Base-by-base conservation (phyloP, 1,139 yeast species). In the Yamadazyma triangularis region DNA sequence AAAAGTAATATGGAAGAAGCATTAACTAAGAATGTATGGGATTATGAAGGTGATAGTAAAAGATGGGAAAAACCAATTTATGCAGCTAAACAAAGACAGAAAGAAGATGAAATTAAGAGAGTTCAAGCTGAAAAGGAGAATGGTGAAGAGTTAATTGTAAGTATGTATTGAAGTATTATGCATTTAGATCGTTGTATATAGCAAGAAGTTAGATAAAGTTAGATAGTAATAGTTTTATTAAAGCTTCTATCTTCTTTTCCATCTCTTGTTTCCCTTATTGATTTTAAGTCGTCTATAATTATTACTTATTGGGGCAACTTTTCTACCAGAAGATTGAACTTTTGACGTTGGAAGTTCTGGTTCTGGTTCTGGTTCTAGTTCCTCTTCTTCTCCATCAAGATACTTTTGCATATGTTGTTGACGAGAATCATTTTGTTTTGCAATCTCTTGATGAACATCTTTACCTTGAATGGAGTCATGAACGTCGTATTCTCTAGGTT, bases 61-160 rank as follows among this genome's bases (percentile, higher is more conserved):
- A 73, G 66, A 44, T 79, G 84, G 76, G 62, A 58, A 28, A 67
- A 58, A 35, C 81, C 81, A 0, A 55, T 60, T 0, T 76, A 75
- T 41, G 16, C 20, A 7, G 12, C 30, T 5, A 29, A 22, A n/a
- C 21, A 25, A 16, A 16, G 14, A 15, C 20, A 12, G 11, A 13
- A n/a, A 9, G 25, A 33, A n/a, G n/a, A n/a, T n/a, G n/a, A n/a
- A n/a, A n/a, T n/a, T n/a, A n/a, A n/a, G n/a, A 39, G 57, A 35
- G 52, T 52, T 2, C 57, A 52, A 32, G 23, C 24, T 2, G 15
- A 21, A 15, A 22, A 10, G 7, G 49, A 45, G 24, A 37, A 31
- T 12, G 36, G 28, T 15, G 45, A 44, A n/a, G n/a, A n/a, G 15
- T 30, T 45, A 19, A 39, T 43, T 3, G 41, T 40, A 4, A 14